Evolutionary conservation across 768 basidiomycete species (phyloP).

Genomic region (Hemileccinum impolitum): DNA sequence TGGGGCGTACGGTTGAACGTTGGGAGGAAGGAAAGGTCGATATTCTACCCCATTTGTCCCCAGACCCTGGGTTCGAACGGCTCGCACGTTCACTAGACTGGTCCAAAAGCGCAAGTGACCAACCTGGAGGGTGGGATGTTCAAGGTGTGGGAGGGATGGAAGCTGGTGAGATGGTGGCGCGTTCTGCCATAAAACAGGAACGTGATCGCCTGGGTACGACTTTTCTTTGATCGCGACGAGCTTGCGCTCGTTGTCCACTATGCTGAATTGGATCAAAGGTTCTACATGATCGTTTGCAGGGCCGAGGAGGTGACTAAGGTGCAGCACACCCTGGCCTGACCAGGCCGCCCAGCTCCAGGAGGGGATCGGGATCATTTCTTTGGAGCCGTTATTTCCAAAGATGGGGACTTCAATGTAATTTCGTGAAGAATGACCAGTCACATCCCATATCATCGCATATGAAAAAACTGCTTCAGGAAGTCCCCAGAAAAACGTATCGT

Average conservation of each 20-base stretch:
- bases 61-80: background rate
- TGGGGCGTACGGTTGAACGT: background rate
- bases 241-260: constrained; percentile 1
- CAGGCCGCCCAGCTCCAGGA: constrained; percentile 21
- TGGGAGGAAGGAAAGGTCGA: background rate
- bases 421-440: background rate
- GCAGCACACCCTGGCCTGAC: background rate
- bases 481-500: constrained; percentile 14
- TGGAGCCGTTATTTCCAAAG: constrained; percentile 3
- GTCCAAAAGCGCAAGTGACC: constrained; percentile 19
- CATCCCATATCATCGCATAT: constrained; percentile 6
- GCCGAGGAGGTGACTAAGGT: background rate
- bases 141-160: background rate
- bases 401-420: constrained; percentile 1
- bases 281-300: background rate
- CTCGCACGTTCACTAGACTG: constrained; percentile 1
- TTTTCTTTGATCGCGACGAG: constrained; percentile 2
- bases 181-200: background rate
- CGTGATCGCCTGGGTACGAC: background rate
- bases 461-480: constrained; percentile 16
- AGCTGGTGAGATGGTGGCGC: background rate
- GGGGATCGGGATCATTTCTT: constrained; percentile 7
- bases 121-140: background rate
- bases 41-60: background rate
- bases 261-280: constrained; percentile 5